Percentiles rank a stretch among this genome's conserved stretches.
Evolutionary conservation across 768 basidiomycete genomes (phyloP).

Genomic region (Myochromella boudieri): DNA sequence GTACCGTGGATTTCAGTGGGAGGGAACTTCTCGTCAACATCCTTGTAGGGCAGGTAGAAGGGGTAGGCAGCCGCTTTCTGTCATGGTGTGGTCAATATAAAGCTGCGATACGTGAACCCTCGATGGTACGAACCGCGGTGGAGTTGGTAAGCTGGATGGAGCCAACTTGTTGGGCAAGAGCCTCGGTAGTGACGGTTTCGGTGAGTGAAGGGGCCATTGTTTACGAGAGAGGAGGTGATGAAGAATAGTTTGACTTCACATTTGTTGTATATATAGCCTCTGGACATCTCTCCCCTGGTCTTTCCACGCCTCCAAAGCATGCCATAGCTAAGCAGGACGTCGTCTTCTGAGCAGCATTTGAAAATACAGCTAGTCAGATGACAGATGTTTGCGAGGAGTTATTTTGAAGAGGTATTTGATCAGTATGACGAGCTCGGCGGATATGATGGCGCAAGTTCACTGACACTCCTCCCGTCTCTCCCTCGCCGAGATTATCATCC

Average conservation of each 20-base stretch:
- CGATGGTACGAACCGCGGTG: background rate
- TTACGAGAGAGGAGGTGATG: background rate
- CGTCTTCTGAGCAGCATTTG: slow-evolving; percentile 3
- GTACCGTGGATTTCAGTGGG: slow-evolving; percentile 47
- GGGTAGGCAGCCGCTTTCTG: slow-evolving; percentile 45
- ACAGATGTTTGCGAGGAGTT: background rate
- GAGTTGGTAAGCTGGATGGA: slow-evolving; percentile 1
- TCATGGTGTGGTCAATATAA: background rate
- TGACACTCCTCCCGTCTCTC: too few species aligned
- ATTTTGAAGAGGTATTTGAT: background rate
- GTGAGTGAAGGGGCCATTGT: slow-evolving; percentile 6
- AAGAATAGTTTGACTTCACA: background rate
- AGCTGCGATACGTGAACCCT: background rate
- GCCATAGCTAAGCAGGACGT: slow-evolving; percentile 10
- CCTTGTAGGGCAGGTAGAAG: slow-evolving; percentile 47
- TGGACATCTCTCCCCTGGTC: background rate
- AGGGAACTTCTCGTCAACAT: slow-evolving; percentile 48
- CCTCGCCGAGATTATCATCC: slow-evolving; percentile 20
- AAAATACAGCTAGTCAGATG: background rate
- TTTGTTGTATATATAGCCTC: background rate
- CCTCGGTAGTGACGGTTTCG: slow-evolving; percentile 1
- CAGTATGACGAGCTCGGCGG: slow-evolving; percentile 6
- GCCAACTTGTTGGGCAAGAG: background rate
- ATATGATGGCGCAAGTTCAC: slow-evolving; percentile 6
- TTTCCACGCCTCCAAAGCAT: background rate